Evolutionary conservation across 805 yeast species (phyloP).

Genomic region (Yueomyces sinensis): DNA sequence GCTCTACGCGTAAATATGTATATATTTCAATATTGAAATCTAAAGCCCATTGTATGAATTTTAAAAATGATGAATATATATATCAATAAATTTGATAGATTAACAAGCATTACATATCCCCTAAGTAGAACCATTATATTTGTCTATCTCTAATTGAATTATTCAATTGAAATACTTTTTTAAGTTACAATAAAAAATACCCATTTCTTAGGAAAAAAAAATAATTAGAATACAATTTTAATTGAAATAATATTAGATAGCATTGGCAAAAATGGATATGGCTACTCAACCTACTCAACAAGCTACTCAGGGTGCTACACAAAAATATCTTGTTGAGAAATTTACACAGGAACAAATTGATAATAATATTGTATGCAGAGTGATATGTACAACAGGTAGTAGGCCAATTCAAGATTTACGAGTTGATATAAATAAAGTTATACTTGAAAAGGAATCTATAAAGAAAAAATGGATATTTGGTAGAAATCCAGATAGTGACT

Average conservation of each 20-base stretch:
- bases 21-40: no score
- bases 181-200: no score
- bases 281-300: constrained; percentile 32
- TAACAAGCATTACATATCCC: no score
- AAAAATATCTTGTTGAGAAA: constrained; percentile 21
- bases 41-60: no score
- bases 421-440: constrained; percentile 21
- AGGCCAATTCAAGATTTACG: constrained; percentile 34
- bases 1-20: no score
- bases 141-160: no score
- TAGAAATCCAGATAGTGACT: constrained; percentile 50
- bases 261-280: constrained; percentile 15
- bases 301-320: constrained; percentile 31
- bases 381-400: constrained; percentile 50
- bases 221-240: neutral
- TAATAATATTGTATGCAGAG: constrained; percentile 35
- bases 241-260: neutral
- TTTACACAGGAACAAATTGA: constrained; percentile 28
- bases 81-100: no score
- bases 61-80: no score
- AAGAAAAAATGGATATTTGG: constrained; percentile 59
- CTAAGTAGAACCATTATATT: no score
- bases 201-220: neutral
- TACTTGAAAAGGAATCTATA: constrained; percentile 12
- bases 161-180: no score